Percentiles rank a stretch among this genome's conserved stretches.
Evolutionary conservation across 2,329 filamentous ascomycete species (phyloP).

Genomic region (Dothistroma septosporum): DNA sequence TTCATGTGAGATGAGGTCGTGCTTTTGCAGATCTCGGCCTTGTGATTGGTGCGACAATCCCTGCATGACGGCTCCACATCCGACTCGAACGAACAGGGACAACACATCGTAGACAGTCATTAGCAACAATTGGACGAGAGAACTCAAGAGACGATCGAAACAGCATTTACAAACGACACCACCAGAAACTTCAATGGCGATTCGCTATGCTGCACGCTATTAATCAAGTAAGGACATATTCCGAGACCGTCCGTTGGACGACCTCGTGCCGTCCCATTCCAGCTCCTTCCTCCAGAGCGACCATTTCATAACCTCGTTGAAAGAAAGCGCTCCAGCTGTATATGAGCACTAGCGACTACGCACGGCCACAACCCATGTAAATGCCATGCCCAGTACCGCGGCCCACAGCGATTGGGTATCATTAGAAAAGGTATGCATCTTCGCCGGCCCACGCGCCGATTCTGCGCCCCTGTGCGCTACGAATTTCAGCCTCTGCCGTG

Average conservation of each 20-base stretch:
- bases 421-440: not conserved
- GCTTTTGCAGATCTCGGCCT: too few species aligned
- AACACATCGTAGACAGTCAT: too few species aligned
- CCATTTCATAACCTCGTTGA: not conserved
- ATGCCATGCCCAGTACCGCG: not conserved
- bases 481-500: not conserved
- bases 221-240: not conserved
- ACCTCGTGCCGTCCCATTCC: not conserved
- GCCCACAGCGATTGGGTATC: constrained; percentile 1
- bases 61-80: too few species aligned
- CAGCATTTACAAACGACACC: too few species aligned
- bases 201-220: constrained; percentile 4
- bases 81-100: too few species aligned
- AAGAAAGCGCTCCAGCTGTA: not conserved
- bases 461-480: not conserved
- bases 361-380: not conserved
- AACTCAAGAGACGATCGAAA: too few species aligned
- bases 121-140: too few species aligned
- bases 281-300: not conserved
- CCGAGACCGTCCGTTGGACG: not conserved
- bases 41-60: too few species aligned
- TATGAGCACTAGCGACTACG: not conserved
- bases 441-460: not conserved
- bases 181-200: not conserved
- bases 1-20: too few species aligned